Base-by-base conservation (phyloP, 768 basidiomycete genomes). In the Lentinula aciculospora region DNA sequence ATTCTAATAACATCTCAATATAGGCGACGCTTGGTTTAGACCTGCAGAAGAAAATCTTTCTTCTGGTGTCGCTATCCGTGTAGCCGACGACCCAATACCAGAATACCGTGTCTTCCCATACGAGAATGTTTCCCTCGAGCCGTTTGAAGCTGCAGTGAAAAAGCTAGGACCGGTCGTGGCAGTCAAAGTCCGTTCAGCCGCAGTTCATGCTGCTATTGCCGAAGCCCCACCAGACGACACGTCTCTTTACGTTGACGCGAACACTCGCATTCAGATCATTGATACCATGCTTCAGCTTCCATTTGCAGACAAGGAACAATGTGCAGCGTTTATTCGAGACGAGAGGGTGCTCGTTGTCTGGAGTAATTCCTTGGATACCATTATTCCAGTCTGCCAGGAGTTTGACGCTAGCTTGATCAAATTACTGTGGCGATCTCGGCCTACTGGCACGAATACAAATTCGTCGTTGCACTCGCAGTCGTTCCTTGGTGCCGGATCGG, bases 301-400 rank as follows among this genome's bases (percentile, higher is more conserved):
- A 4, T 36, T 37, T 25, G 83, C 83, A 1, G 81, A 85, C 61
- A 85, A 84, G 71, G 83, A 85, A 61, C 84, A 94, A 63, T 88
- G 84, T 49, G 92, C 89, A 72, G 92, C 92, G 0, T 94, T 94
- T 67, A 84, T 92, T 65, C 82, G 92, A 46, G 88, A 92, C 67
- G 92, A 94, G 68, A 82, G 88, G 37, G 88, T 89, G 17, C 78
- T 94, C 56, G 81, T 94, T 60, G 84, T 94, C 61, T 94, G 92
- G 92, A 84, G 87, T 19, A 88, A 92, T 66, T 80, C 82, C 0
- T 77, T 93, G 45, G 89, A 92, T 66, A 79, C 77, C 62, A 88
- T 94, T 68, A 83, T 94, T 44, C 86, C 88, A 2, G 71, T 80
- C 10, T 85, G 81, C 65, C 80, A 81, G 3, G 89, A 90, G 68